Evolutionary conservation across 2,329 filamentous ascomycete species (phyloP), one percentile per base, ranked within the genome.

Genomic region (Clarireedia monteithiana): DNA sequence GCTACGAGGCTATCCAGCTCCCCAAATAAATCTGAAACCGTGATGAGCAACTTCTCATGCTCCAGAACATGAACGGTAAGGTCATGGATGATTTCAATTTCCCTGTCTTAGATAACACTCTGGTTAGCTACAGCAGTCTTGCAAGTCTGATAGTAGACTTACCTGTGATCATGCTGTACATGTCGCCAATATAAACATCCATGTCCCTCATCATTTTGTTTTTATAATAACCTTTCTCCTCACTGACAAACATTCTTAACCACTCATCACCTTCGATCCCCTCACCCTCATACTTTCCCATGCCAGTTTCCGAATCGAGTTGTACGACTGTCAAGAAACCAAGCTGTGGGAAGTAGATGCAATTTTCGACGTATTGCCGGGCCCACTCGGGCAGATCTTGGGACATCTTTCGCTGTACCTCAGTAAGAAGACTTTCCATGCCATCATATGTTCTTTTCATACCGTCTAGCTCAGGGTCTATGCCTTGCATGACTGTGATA

Each of bases 301-400:
- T 73, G 0, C 82, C 82, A 1, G 79, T 83, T 1, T 75, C 69
- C 14, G 76, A 72, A 62, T 90, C 81, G 3, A 85, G 70, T 2
- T 79, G 79, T 15, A 95, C 84, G 0, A 86, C 84, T 2, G 91
- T 88, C 39, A 96, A 79, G 67, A 96, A 99, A 0, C 94, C 94
- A 39, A 96, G 81, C 65, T 96, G 91, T 0, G 91, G 92, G 59
- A 95, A 87, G 68, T 94, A 96, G 17, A 94, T 86, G 60, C 95
- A 95, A 54, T 91, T 91, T 36, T 78, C 75, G 14, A 85, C 72
- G 58, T 80, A 76, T 30, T 71, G 68, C 26, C 69, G 69, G 17
- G 77, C 76, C 76, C 78, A 78, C 58, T 79, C 75, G 1, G 91
- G 86, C 20, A 94, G 74, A 1, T 77, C 76, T 14, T 71, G 69